Percentiles rank a stretch among this genome's conserved stretches.
Evolutionary conservation across 139 green algal species (phyloP).

Genomic region (Micractinium conductrix): DNA sequence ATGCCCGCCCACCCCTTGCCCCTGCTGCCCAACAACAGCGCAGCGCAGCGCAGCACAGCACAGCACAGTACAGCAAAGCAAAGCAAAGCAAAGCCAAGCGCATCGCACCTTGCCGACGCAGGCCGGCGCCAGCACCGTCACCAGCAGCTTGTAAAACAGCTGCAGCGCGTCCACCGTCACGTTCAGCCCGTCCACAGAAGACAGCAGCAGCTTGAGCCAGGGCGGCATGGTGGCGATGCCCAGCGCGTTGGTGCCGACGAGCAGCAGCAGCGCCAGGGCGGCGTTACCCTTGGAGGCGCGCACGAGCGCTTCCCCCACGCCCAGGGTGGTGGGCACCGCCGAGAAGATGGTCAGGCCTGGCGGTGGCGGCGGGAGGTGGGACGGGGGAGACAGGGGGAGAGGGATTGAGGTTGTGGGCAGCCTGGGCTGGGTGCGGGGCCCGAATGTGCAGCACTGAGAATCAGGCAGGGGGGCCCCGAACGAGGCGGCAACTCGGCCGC

Average conservation of each 20-base stretch:
- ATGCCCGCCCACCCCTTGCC: too few relatives aligned
- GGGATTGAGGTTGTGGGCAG: not conserved
- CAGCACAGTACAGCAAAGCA: too few relatives aligned
- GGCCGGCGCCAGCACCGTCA: slow-evolving; percentile 65
- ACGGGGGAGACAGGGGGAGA: not conserved
- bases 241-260: slow-evolving; percentile 77
- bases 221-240: slow-evolving; percentile 77
- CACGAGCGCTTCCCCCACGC: slow-evolving; percentile 74
- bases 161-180: slow-evolving; percentile 54
- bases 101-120: slow-evolving; percentile 45
- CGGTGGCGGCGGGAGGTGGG: not conserved
- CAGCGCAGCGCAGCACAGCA: too few relatives aligned
- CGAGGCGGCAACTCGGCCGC: too few relatives aligned
- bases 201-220: slow-evolving; percentile 62
- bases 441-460: too few relatives aligned
- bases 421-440: too few relatives aligned
- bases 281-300: slow-evolving; percentile 62
- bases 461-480: too few relatives aligned
- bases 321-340: slow-evolving; percentile 84
- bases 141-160: slow-evolving; percentile 80
- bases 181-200: not conserved
- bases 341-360: slow-evolving; percentile 84
- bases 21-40: too few relatives aligned
- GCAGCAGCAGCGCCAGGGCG: slow-evolving; percentile 83
- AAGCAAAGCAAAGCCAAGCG: too few relatives aligned